Base-by-base conservation (phyloP, 768 basidiomycete species). In the Mycena capillaripes region DNA sequence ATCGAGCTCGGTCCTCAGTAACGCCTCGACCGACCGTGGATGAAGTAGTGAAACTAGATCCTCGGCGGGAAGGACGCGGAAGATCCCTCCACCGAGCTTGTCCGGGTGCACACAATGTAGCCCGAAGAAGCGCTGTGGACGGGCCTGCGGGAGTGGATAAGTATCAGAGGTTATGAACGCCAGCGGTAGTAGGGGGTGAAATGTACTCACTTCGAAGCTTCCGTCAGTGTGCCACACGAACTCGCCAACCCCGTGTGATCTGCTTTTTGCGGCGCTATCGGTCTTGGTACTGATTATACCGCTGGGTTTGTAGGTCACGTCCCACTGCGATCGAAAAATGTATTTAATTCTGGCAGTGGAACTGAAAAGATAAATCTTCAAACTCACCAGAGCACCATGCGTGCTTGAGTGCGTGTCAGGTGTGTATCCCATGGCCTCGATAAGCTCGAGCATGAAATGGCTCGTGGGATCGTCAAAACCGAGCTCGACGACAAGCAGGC, bases 171-270 rank as follows among this genome's bases (percentile, higher is more conserved):
- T n/a, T n/a, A n/a, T n/a, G n/a, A n/a, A n/a, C n/a, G n/a, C n/a
- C n/a, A n/a, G n/a, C n/a, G n/a, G n/a, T n/a, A n/a, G n/a, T n/a
- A n/a, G n/a, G n/a, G n/a, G n/a, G n/a, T n/a, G n/a, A n/a, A n/a
- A n/a, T n/a, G 44, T 48, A 62, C 60, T 32, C 21, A 66, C 64
- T 40, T 66, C 64, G 29, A 42, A 66, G 19, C 38, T 40, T 1
- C 53, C 64, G 53, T 66, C 64, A 27, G 64, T 66, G 53, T 66
- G 64, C 64, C 64, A 66, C 9, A 53, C 40, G 29, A 66, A 66
- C 40, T 66, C 64, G 40, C 53, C 64, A 44, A 44, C 64, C 2
- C 53, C 53, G 53, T 66, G 38, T 10, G 64, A 66, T 4, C 12
- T 9, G 29, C 63, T 55, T 14, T 65, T 50, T 10, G 63, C 63